Conservation (phyloP, 75 land plant species). For the Azolla pinnata region DNA sequence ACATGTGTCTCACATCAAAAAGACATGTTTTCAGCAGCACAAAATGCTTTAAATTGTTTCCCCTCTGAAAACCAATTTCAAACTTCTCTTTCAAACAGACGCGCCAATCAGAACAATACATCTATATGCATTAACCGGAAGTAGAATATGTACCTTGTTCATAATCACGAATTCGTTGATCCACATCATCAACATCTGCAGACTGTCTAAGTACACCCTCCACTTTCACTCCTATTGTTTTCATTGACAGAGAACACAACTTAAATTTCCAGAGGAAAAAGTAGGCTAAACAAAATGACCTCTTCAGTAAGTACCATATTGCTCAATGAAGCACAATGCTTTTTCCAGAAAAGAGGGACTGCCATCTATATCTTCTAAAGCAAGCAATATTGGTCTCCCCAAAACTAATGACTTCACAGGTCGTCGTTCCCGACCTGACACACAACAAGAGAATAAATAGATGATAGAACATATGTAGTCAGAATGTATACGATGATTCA, state of each 20-base stretch:
- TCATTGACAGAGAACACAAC: neutral
- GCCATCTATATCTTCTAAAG: conserved; percentile 95
- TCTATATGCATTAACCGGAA: neutral
- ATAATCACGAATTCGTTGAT: conserved; percentile 76
- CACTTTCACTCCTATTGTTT: conserved; percentile 57
- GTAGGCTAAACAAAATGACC: neutral
- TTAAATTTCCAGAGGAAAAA: neutral
- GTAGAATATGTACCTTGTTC: conserved; percentile 58
- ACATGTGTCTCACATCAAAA: too few species aligned
- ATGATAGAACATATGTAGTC: too few species aligned
- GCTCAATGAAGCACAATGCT: conserved; percentile 77
- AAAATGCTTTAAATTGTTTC: too few species aligned
- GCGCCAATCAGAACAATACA: neutral
- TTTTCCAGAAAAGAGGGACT: conserved; percentile 93
- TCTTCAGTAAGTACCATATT: conserved; percentile 39
- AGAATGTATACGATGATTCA: too few species aligned
- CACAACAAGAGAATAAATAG: conserved; percentile 2
- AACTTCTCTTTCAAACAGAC: neutral
- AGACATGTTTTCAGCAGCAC: too few species aligned
- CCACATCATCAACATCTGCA: conserved; percentile 98
- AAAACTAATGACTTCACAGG: conserved; percentile 70
- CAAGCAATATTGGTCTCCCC: conserved; percentile 92
- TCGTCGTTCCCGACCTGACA: conserved; percentile 60
- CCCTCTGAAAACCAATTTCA: neutral
- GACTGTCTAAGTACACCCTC: conserved; percentile 95